phyloP scores from a whole-genome alignment of 768 basidiomycete species.

The Dioszegia aurantiaca region DNA sequence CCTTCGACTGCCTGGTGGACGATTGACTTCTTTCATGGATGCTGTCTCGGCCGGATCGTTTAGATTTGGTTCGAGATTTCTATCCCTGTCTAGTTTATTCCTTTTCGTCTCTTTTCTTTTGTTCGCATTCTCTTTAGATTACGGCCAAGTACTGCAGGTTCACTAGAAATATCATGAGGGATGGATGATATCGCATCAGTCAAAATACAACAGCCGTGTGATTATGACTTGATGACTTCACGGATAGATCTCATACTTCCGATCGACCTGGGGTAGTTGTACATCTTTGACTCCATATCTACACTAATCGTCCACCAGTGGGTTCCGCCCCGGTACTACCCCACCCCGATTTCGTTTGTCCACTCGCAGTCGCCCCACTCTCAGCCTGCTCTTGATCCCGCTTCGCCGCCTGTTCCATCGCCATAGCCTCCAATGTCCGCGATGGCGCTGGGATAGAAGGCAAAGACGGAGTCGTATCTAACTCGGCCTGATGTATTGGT shows the following conservation, averaged over 20 bases:
- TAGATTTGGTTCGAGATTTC: slow-evolving; percentile 33
- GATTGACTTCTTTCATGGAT: slow-evolving; percentile 29
- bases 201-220: not conserved
- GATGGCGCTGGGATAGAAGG: not conserved
- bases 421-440: slow-evolving; percentile 3
- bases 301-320: too few species aligned
- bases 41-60: slow-evolving; percentile 24
- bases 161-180: slow-evolving; percentile 7
- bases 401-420: slow-evolving; percentile 9
- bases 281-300: too few species aligned
- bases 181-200: slow-evolving; percentile 10
- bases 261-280: too few species aligned
- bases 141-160: not conserved
- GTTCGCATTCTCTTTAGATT: not conserved
- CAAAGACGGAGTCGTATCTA: too few species aligned
- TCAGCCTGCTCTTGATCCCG: not conserved
- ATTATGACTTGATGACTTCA: too few species aligned
- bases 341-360: not conserved
- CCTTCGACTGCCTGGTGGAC: slow-evolving; percentile 37
- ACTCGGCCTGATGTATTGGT: not conserved
- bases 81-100: not conserved
- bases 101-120: not conserved
- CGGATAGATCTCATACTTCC: too few species aligned
- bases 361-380: not conserved
- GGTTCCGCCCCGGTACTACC: not conserved